Percentiles rank a stretch among this genome's conserved stretches.
Conservation (phyloP, 805 yeast genomes). For the Zygosaccharomyces lentus region DNA sequence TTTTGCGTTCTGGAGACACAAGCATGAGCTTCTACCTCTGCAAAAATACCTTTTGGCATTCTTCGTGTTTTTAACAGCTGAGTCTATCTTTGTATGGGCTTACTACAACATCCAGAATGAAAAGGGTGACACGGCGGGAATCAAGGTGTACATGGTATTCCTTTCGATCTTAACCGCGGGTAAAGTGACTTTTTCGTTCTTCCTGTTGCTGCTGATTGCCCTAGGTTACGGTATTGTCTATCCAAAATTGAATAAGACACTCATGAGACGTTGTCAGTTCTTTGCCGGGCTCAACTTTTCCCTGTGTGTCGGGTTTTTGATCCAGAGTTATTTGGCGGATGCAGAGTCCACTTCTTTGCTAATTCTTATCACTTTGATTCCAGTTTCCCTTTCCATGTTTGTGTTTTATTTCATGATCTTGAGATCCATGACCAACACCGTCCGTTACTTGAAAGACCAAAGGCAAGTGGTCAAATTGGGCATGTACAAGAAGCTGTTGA, state of each 20-base stretch:
- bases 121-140: slow-evolving; percentile 48
- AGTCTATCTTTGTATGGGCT: slow-evolving; percentile 86
- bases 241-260: slow-evolving; percentile 70
- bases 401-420: slow-evolving; percentile 72
- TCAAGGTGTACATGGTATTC: slow-evolving; percentile 71
- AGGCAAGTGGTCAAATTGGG: slow-evolving; percentile 87
- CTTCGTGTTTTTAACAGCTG: slow-evolving; percentile 74
- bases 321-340: slow-evolving; percentile 49
- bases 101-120: slow-evolving; percentile 80
- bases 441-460: slow-evolving; percentile 68
- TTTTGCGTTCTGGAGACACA: slow-evolving; percentile 78
- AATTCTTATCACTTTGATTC: slow-evolving; percentile 60
- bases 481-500: slow-evolving; percentile 77
- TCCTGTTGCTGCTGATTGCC: slow-evolving; percentile 76
- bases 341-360: slow-evolving; percentile 48
- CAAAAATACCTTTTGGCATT: slow-evolving; percentile 89
- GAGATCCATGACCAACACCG: slow-evolving; percentile 69
- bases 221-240: slow-evolving; percentile 93
- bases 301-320: slow-evolving; percentile 49
- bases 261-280: slow-evolving; percentile 67
- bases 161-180: slow-evolving; percentile 75
- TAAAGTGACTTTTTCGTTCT: slow-evolving; percentile 83
- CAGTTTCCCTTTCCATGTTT: slow-evolving; percentile 64
- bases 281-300: slow-evolving; percentile 55
- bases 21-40: slow-evolving; percentile 81